These are phyloP conservation scores for Fraxinus quadrangulata DNA, from an alignment of 257 asterid species.

Conservation along the genomic window DNA sequence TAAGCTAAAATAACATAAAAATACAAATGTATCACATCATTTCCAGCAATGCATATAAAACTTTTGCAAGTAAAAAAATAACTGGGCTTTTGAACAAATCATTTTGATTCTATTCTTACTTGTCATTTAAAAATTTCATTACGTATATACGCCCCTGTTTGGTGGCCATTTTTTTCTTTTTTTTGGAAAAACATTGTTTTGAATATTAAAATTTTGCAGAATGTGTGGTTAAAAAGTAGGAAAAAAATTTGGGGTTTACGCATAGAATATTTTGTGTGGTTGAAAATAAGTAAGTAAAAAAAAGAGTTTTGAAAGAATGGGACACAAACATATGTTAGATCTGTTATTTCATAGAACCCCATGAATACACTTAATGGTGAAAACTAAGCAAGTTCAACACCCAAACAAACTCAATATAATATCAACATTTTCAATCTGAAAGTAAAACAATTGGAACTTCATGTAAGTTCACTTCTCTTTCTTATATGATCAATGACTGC, in stretches of 20 bases:
- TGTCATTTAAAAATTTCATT: neutral
- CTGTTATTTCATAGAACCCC: neutral
- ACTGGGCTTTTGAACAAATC: neutral
- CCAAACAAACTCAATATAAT: neutral
- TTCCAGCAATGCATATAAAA: neutral
- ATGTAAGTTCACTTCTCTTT: neutral
- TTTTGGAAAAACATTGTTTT: too few species aligned
- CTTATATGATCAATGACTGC: neutral
- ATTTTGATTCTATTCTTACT: neutral
- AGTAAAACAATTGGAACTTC: neutral
- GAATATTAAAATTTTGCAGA: too few species aligned
- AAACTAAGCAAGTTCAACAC: neutral
- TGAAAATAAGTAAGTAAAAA: too few species aligned
- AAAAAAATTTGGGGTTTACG: too few species aligned
- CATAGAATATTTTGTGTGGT: too few species aligned
- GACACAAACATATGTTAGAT: neutral
- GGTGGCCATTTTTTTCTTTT: too few species aligned
- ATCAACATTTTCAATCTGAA: neutral
- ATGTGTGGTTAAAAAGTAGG: too few species aligned
- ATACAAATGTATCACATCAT: neutral
- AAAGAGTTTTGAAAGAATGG: too few species aligned
- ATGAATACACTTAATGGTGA: neutral
- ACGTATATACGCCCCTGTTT: too few species aligned
- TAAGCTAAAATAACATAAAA: neutral
- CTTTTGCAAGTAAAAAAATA: neutral